Evolutionary conservation across 2,329 filamentous ascomycete species (phyloP), one percentile per base, ranked within the genome.

Genomic region (Xylariaceae sp.): DNA sequence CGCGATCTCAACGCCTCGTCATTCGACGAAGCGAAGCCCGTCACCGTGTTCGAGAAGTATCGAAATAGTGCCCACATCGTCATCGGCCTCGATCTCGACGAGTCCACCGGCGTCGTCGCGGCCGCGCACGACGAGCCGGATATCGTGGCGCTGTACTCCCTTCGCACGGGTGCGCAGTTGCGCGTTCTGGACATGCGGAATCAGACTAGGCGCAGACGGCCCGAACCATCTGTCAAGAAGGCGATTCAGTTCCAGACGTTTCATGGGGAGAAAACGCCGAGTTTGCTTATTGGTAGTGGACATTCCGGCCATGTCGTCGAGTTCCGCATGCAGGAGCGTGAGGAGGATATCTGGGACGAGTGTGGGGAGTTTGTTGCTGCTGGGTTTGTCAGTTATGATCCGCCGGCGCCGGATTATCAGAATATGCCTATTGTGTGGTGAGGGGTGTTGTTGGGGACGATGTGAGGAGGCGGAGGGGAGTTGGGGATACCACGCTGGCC

Each of bases 1-100:
- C 11, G 34, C 11, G 8, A 11, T 18, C 3, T 10, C 13, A 2
- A 18, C 6, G 39, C 15, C 18, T 37, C 44, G n/a, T 9, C 13
- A 48, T 15, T 64, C 1, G 66, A 67, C 55, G 62, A 66, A 4
- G 67, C 71, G 0, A 62, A 53, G 4, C 77, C 83, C 0, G 66
- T 83, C 1, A 67, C 86, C 7, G 56, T 56, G 0, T 86, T 86
- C 59, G 72, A 75, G 0, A 74, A 69, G 2, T 84, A 84, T 69
- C 67, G 68, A 35, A 87, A 86, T 67, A 68, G 69, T 0, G 77
- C 78, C 0, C 76, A 78, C 49, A 70, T 78, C 48, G 70, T 77
- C 15, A 74, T 80, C 8, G 84, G 83, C 0, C 77, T 85, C 64
- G 82, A 83, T 55, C 75, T 80, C 3, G 75, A 79, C 58, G 52